These are phyloP conservation scores for Huiozyma naganishii DNA, from an alignment of 805 yeast species.

Conservation along the genomic window DNA sequence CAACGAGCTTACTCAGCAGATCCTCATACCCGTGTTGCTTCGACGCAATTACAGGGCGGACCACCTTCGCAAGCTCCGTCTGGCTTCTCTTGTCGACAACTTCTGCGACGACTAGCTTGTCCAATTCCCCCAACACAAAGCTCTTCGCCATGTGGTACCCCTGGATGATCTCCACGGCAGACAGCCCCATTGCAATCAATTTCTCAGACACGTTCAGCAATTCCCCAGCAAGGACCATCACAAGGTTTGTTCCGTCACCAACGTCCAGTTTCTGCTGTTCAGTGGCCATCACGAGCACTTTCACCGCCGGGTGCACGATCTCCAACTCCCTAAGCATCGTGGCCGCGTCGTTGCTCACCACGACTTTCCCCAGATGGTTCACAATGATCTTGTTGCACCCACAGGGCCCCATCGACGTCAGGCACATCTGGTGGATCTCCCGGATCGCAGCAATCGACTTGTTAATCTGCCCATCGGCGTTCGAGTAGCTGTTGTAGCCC, in stretches of 20 bases:
- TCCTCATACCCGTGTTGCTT: conserved; percentile 89
- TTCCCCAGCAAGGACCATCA: conserved; percentile 88
- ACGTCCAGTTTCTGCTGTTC: conserved; percentile 94
- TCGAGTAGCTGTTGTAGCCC: conserved; percentile 79
- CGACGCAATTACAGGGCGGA: conserved; percentile 82
- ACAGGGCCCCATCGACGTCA: conserved; percentile 94
- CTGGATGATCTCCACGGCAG: conserved; percentile 85
- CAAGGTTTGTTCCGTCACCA: conserved; percentile 94
- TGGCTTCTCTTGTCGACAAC: conserved; percentile 38
- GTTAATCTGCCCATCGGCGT: conserved; percentile 88
- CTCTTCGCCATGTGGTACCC: conserved; percentile 86
- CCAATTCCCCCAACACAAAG: conserved; percentile 59
- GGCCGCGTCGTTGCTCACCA: conserved; percentile 95
- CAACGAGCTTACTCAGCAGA: conserved; percentile 60
- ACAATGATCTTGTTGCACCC: conserved; percentile 95
- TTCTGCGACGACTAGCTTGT: conserved; percentile 49
- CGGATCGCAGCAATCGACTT: conserved; percentile 91
- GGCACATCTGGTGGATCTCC: conserved; percentile 82
- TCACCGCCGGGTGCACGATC: conserved; percentile 95
- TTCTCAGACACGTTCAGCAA: conserved; percentile 78
- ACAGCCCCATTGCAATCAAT: conserved; percentile 71
- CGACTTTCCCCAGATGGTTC: conserved; percentile 73
- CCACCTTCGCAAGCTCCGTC: conserved; percentile 54
- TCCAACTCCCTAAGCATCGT: conserved; percentile 90
- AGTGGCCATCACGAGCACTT: conserved; percentile 88